Conservation (phyloP, 2,329 filamentous ascomycete genomes). For the Didymella sp. region DNA sequence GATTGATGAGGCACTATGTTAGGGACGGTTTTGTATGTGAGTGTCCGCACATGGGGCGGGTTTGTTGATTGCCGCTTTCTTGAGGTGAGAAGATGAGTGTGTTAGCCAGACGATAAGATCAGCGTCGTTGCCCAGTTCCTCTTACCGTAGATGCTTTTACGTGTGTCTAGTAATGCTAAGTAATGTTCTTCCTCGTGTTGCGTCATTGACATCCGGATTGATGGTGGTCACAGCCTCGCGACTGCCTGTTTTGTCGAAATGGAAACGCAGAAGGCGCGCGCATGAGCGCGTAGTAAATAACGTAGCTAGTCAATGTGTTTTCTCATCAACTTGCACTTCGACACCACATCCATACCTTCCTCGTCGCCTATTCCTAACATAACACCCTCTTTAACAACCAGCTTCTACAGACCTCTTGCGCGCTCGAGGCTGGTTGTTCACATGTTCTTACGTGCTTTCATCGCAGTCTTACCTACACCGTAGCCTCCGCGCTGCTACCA, state of each 20-base stretch:
- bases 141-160: no score
- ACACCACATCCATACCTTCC: conserved; percentile 18
- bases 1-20: background rate
- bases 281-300: conserved; percentile 4
- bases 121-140: no score
- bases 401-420: conserved; percentile 19
- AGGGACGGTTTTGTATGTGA: background rate
- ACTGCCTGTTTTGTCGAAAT: background rate
- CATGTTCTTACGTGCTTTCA: conserved; percentile 2
- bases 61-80: background rate
- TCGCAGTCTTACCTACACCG: background rate
- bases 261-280: background rate
- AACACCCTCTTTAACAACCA: conserved; percentile 16
- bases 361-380: conserved; percentile 18
- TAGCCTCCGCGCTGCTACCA: background rate
- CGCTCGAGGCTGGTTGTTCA: conserved; percentile 24
- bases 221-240: background rate
- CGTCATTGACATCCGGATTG: background rate
- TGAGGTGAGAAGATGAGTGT: background rate
- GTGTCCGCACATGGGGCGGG: background rate
- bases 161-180: no score
- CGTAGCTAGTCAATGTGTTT: background rate
- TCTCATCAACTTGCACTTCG: background rate
- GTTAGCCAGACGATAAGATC: background rate
- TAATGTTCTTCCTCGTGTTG: no score